Conservation (phyloP, 148 eudicot species). For the Rheum nobile region DNA sequence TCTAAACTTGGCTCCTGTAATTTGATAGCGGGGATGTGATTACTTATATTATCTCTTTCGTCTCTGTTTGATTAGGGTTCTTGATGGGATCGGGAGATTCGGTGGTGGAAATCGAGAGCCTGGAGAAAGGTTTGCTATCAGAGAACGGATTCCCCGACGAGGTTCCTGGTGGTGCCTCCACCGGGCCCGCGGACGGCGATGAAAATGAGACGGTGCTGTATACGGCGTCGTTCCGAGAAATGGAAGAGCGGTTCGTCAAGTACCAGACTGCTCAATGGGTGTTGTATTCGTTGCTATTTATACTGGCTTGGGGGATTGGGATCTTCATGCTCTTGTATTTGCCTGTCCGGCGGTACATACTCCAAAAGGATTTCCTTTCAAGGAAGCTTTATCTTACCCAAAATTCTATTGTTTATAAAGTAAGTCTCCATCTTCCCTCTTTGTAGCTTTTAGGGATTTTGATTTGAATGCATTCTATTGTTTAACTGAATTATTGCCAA, state of each 20-base stretch:
- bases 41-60: not conserved
- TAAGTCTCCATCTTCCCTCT: slow-evolving; percentile 11
- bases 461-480: not conserved
- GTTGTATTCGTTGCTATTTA: slow-evolving; percentile 47
- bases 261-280: slow-evolving; percentile 58
- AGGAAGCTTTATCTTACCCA: slow-evolving; percentile 57
- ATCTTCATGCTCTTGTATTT: slow-evolving; percentile 63
- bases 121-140: slow-evolving; percentile 25
- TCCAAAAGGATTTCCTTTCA: slow-evolving; percentile 56
- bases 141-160: slow-evolving; percentile 2
- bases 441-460: not conserved
- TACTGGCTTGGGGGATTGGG: slow-evolving; percentile 89
- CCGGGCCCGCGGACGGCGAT: slow-evolving; percentile 8
- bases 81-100: slow-evolving; percentile 34
- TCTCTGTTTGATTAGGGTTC: not conserved
- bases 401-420: slow-evolving; percentile 67
- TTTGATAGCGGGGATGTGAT: not conserved
- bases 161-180: slow-evolving; percentile 2
- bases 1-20: not conserved
- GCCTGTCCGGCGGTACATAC: slow-evolving; percentile 56
- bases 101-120: slow-evolving; percentile 33
- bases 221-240: slow-evolving; percentile 54
- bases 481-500: not conserved
- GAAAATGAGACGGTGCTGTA: slow-evolving; percentile 36
- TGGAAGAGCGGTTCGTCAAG: slow-evolving; percentile 60